phyloP scores from a whole-genome alignment of 2,329 filamentous ascomycete genomes.

The Mollisia scopiformis region DNA sequence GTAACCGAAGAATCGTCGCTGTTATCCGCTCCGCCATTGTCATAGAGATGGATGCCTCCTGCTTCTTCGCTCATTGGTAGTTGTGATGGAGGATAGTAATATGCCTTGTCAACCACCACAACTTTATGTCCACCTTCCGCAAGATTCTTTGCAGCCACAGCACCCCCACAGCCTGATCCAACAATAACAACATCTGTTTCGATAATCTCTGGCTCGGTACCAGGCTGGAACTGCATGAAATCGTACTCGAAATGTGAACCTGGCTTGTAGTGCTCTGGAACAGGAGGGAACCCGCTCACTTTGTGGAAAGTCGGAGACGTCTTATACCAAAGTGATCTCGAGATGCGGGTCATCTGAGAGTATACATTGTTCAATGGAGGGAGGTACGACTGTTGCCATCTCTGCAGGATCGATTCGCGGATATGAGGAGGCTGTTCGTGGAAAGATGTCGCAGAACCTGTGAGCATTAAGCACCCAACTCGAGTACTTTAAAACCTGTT shows the following conservation, averaged over 20 bases:
- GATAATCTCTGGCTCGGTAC: constrained; percentile 55
- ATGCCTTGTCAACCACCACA: constrained; percentile 80
- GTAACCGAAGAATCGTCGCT: constrained; percentile 60
- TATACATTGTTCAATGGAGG: constrained; percentile 56
- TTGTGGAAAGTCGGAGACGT: constrained; percentile 54
- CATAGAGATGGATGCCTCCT: constrained; percentile 67
- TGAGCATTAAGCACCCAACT: constrained; percentile 65
- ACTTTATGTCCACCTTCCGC: constrained; percentile 77
- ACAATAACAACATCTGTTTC: constrained; percentile 84
- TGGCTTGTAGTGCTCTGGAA: constrained; percentile 46
- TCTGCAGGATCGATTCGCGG: constrained; percentile 63
- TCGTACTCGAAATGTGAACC: constrained; percentile 38
- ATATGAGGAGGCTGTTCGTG: constrained; percentile 61
- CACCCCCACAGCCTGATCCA: constrained; percentile 85
- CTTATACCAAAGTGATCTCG: constrained; percentile 47
- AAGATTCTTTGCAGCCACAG: constrained; percentile 78
- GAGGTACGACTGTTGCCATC: constrained; percentile 64
- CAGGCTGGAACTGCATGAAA: constrained; percentile 33
- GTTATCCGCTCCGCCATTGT: constrained; percentile 62
- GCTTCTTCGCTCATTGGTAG: constrained; percentile 73
- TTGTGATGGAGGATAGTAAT: constrained; percentile 72
- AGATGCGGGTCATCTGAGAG: constrained; percentile 57
- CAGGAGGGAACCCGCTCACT: constrained; percentile 61
- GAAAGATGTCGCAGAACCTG: constrained; percentile 65
- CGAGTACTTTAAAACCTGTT: constrained; percentile 53